Evolutionary conservation across 2,329 filamentous ascomycete genomes (phyloP).

Genomic region (Pseudogymnoascus sp.): DNA sequence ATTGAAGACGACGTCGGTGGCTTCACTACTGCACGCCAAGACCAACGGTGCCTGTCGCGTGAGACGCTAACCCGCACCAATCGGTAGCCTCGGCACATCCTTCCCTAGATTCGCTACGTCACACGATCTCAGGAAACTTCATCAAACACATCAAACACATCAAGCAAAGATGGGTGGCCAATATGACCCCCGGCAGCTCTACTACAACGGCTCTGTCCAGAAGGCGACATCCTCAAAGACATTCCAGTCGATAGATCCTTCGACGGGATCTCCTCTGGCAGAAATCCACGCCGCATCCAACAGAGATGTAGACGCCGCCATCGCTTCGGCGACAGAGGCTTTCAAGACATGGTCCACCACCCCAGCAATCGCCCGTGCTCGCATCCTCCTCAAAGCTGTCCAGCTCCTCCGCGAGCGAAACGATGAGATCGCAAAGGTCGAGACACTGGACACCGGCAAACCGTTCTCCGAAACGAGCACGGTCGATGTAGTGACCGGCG

Average conservation of each 20-base stretch:
- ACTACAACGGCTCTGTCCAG: constrained; percentile 65
- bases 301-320: constrained; percentile 61
- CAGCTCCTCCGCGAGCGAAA: constrained; percentile 66
- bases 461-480: constrained; percentile 76
- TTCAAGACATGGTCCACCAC: constrained; percentile 72
- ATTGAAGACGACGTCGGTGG: neutral
- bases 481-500: constrained; percentile 75
- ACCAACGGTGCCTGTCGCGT: neutral
- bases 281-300: constrained; percentile 63
- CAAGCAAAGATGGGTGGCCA: constrained; percentile 21
- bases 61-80: neutral
- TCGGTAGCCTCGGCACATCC: constrained; percentile 14
- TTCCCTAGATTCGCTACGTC: neutral
- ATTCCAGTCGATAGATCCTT: constrained; percentile 68
- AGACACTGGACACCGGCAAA: constrained; percentile 83
- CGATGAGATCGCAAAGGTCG: constrained; percentile 68
- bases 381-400: constrained; percentile 71
- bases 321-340: constrained; percentile 61
- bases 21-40: neutral
- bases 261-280: constrained; percentile 59
- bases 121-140: neutral
- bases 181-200: constrained; percentile 55
- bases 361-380: constrained; percentile 63
- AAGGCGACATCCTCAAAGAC: constrained; percentile 49
- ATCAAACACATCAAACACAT: neutral